phyloP scores from a whole-genome alignment of 2,329 filamentous ascomycete species.

The Sporothrix humicola region DNA sequence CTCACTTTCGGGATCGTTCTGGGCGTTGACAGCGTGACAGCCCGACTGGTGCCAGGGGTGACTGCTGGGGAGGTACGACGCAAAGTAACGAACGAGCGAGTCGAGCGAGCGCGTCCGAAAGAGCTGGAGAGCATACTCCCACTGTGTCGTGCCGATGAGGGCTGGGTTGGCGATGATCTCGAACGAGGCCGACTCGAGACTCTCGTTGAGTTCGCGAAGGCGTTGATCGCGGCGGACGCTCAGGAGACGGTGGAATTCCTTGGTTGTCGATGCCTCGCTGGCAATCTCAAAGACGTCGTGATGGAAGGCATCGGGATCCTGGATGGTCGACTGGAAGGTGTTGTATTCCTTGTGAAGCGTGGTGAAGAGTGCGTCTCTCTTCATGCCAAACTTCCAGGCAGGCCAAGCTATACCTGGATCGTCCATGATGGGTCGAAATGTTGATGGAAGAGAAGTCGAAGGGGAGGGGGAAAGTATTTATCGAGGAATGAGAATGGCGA shows the following conservation, averaged over 20 bases:
- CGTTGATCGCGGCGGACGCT: conserved; percentile 60
- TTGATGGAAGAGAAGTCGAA: background rate
- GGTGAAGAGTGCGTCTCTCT: conserved; percentile 62
- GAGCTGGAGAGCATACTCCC: conserved; percentile 63
- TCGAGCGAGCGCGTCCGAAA: conserved; percentile 65
- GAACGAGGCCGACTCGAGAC: conserved; percentile 62
- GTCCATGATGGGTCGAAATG: conserved; percentile 52
- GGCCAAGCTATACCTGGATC: conserved; percentile 61
- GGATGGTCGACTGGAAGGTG: conserved; percentile 60
- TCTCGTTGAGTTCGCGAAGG: conserved; percentile 60
- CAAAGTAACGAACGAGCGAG: conserved; percentile 65
- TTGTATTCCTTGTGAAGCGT: conserved; percentile 66
- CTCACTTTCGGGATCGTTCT: background rate
- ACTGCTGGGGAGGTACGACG: conserved; percentile 61
- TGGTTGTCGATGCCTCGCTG: conserved; percentile 54
- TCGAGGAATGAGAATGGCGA: background rate
- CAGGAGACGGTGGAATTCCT: conserved; percentile 62
- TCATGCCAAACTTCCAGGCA: conserved; percentile 68
- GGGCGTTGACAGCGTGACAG: too few species aligned
- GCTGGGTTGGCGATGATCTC: conserved; percentile 66
- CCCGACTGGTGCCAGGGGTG: conserved; percentile 50
- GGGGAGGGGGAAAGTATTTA: background rate
- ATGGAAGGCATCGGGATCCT: conserved; percentile 66
- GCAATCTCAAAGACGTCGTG: conserved; percentile 67
- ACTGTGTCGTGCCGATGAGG: conserved; percentile 64